These are phyloP conservation scores for Phlebopus sp. DNA, from an alignment of 1,284 basidiomycete species.

Conservation along the genomic window DNA sequence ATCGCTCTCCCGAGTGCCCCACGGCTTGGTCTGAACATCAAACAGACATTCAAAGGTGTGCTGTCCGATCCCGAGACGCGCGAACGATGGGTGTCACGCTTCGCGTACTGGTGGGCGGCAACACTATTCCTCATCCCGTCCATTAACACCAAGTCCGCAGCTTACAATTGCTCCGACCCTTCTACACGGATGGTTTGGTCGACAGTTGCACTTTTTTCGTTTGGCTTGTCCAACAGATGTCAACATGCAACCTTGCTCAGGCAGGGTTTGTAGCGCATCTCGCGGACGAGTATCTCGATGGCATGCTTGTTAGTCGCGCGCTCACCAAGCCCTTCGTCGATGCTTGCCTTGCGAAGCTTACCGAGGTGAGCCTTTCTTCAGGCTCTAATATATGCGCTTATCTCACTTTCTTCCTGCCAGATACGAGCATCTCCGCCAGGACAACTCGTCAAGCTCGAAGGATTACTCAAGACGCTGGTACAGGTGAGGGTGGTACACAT, in stretches of 20 bases:
- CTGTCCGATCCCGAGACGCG: slow-evolving; percentile 67
- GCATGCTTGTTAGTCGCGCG: slow-evolving; percentile 65
- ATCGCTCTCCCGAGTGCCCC: slow-evolving; percentile 81
- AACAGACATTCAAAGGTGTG: slow-evolving; percentile 76
- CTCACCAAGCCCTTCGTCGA: slow-evolving; percentile 66
- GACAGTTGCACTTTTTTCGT: slow-evolving; percentile 77
- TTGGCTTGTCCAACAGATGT: slow-evolving; percentile 84
- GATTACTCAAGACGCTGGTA: slow-evolving; percentile 51
- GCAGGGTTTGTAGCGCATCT: slow-evolving; percentile 78
- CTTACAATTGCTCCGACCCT: slow-evolving; percentile 69
- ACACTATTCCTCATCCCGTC: not conserved
- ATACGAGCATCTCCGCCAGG: slow-evolving; percentile 52
- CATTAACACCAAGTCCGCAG: slow-evolving; percentile 38
- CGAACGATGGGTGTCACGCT: slow-evolving; percentile 78
- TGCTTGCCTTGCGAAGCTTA: slow-evolving; percentile 61
- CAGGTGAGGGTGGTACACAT: slow-evolving; percentile 43
- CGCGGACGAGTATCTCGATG: slow-evolving; percentile 76
- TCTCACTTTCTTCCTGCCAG: slow-evolving; percentile 32
- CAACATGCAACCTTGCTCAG: slow-evolving; percentile 78
- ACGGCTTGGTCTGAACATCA: slow-evolving; percentile 70
- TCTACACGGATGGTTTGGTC: slow-evolving; percentile 80
- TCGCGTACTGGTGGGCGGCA: slow-evolving; percentile 71
- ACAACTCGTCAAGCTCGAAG: slow-evolving; percentile 55
- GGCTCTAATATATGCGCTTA: not conserved
- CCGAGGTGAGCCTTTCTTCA: slow-evolving; percentile 51